Base-by-base conservation (phyloP, 331 rosid genomes). In the Malus hybrid region DNA sequence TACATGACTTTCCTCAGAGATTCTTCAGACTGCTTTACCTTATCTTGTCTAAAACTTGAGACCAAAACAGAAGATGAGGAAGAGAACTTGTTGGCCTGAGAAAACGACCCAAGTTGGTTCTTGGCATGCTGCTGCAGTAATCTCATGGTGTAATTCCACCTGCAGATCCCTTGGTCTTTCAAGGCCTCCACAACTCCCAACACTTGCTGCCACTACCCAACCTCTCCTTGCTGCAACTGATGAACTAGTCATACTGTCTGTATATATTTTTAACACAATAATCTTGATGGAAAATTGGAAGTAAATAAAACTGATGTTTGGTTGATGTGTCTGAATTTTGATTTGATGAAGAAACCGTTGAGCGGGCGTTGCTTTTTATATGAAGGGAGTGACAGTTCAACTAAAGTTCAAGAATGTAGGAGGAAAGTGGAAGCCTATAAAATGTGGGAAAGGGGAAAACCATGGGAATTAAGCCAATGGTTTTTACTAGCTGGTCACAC, bases 131-230 rank as follows among this genome's bases (percentile, higher is more conserved):
- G 88, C 3, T 81, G 83, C 19, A 81, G 10, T 19, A 87, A 73
- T 44, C 64, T 89, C 58, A 79, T 62, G 2, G 80, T 66, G 42
- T 62, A 73, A 56, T 85, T 89, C 88, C 75, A 81, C 56, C 66
- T 82, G 80, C 87, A 85, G 63, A 84, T 75, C 3, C 91, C 89
- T 58, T 91, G 90, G 79, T 89, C 97, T 79, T 89, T 85, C 74
- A 89, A 74, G 10, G 91, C 83, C 72, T 86, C 93, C 73, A 89
- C 84, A 10, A 84, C 82, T 76, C 92, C 92, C 91, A 1, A 91
- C 90, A 32, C 83, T 86, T 2, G 78, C 87, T 15, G 90, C 92
- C 44, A 77, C 90, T 12, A 62, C 20, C 96, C 91, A 86, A 57
- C 82, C 86, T 73, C 71, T 82, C 34, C 76, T 78, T 55, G 74